These are phyloP conservation scores for Smallanthus sonchifolius DNA, from an alignment of 129 eudicot species.

Conservation along the genomic window DNA sequence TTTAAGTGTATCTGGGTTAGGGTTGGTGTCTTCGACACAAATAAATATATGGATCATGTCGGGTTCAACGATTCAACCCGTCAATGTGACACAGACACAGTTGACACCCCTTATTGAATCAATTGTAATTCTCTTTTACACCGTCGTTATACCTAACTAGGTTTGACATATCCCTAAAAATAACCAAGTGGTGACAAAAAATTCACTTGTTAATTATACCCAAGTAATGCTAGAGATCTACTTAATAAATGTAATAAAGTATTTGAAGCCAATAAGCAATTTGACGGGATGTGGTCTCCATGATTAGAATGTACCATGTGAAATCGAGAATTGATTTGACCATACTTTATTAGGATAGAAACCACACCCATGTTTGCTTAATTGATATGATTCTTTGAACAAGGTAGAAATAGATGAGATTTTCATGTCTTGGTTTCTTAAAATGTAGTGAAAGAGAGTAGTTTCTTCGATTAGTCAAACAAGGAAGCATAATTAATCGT, in stretches of 20 bases:
- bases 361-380: not conserved
- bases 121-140: not conserved
- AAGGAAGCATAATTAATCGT: not conserved
- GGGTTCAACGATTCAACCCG: not conserved
- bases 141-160: not conserved
- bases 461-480: not conserved
- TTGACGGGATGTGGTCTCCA: not conserved
- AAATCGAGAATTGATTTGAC: not conserved
- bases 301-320: not conserved
- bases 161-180: not conserved
- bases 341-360: slow-evolving; percentile 1
- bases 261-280: not conserved
- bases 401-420: not conserved
- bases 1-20: not conserved
- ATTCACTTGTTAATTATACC: not conserved
- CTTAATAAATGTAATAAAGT: not conserved
- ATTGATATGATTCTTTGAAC: not conserved
- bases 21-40: not conserved
- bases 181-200: not conserved
- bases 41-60: not conserved
- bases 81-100: not conserved
- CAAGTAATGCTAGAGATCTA: not conserved
- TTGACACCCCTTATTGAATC: not conserved
- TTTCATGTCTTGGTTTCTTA: not conserved
- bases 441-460: not conserved